Percentiles rank a stretch among this genome's conserved stretches.
Evolutionary conservation across 257 asterid species (phyloP).

Genomic region (Nyctanthes arbortristis): DNA sequence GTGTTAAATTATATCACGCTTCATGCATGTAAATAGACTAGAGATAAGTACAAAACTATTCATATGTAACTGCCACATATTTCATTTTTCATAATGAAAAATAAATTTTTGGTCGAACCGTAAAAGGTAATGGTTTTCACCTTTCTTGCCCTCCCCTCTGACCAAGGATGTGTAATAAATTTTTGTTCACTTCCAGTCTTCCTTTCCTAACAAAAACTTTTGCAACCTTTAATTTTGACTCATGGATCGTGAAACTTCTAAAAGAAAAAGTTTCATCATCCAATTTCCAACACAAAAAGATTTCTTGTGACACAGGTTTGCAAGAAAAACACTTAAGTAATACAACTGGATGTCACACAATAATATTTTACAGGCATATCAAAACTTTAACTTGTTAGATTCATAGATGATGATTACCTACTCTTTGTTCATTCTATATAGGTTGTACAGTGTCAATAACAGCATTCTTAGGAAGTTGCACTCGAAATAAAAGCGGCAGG

Average conservation of each 20-base stretch:
- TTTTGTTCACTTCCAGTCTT: background rate
- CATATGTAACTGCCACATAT: background rate
- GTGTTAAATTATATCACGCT: conserved; percentile 7
- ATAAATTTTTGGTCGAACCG: background rate
- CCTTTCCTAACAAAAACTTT: background rate
- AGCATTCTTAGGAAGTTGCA: background rate
- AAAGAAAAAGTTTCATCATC: background rate
- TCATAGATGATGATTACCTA: background rate
- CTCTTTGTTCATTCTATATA: background rate
- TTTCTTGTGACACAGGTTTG: background rate
- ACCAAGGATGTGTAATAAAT: background rate
- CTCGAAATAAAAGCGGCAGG: background rate
- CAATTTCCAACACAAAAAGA: background rate
- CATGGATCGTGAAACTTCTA: background rate
- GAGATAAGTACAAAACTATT: background rate
- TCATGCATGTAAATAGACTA: conserved; percentile 6
- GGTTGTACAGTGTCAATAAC: background rate
- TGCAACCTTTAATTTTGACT: background rate
- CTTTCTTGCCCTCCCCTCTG: background rate
- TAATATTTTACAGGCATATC: conserved; percentile 10
- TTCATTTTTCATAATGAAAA: background rate
- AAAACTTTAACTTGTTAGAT: background rate
- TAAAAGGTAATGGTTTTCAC: background rate
- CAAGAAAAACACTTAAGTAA: too few relatives aligned
- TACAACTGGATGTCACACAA: background rate